A percentile compares a stretch with the other conserved stretches of the same genome.
These are phyloP conservation scores for Lentinula detonsa DNA, from an alignment of 768 basidiomycete genomes.

Conservation along the genomic window DNA sequence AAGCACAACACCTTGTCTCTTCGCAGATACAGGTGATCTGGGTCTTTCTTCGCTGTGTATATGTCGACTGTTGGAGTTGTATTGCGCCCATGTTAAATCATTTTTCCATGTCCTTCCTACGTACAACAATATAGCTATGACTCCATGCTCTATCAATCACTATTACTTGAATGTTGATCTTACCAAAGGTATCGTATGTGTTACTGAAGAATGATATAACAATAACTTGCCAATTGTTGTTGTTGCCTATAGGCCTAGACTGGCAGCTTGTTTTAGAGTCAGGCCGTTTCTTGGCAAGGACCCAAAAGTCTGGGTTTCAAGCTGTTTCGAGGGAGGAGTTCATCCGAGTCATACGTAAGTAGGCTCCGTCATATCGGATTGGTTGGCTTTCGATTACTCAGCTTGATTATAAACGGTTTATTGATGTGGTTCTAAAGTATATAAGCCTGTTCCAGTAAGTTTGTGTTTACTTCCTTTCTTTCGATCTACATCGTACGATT, in stretches of 20 bases:
- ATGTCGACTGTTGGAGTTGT: not conserved
- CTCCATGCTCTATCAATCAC: not conserved
- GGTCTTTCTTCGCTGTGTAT: not conserved
- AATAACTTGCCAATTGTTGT: too few relatives aligned
- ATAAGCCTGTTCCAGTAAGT: not conserved
- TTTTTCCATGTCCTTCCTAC: not conserved
- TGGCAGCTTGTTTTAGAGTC: too few relatives aligned
- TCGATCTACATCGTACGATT: not conserved
- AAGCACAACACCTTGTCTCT: slow-evolving; percentile 97
- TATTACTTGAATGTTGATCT: not conserved
- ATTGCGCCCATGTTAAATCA: not conserved
- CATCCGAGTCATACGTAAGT: not conserved
- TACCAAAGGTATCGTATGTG: too few relatives aligned
- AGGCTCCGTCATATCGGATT: not conserved
- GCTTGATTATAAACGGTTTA: not conserved
- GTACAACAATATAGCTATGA: not conserved
- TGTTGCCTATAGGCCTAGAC: too few relatives aligned
- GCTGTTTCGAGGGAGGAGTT: not conserved
- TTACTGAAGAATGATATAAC: too few relatives aligned
- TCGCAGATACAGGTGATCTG: slow-evolving; percentile 76
- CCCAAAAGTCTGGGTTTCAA: not conserved
- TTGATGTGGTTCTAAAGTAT: not conserved
- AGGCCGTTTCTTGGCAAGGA: not conserved
- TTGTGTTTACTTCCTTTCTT: not conserved
- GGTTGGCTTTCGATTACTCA: not conserved